Evolutionary conservation across 305 asterid species (phyloP).

Genomic region (Plantago rigida): DNA sequence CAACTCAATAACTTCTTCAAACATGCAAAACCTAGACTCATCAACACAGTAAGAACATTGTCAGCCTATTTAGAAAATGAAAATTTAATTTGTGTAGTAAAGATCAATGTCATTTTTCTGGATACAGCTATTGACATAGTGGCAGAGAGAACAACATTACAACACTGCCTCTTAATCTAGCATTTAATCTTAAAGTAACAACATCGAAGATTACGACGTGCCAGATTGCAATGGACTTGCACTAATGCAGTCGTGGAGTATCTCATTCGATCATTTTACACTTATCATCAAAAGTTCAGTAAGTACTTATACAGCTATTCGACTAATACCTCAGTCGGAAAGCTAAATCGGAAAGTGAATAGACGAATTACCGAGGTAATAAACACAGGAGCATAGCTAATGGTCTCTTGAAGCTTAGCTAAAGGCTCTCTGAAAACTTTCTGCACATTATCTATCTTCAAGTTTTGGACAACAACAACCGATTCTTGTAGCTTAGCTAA

Average conservation of each 20-base stretch:
- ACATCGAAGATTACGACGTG: neutral
- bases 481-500: conserved; percentile 46
- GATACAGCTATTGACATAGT: neutral
- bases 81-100: too few species aligned
- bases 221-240: neutral
- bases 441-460: conserved; percentile 25
- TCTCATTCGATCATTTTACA: too few species aligned
- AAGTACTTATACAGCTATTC: too few species aligned
- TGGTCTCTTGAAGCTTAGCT: conserved; percentile 43
- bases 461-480: conserved; percentile 22
- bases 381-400: conserved; percentile 45
- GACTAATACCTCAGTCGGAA: neutral
- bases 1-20: neutral
- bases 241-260: neutral
- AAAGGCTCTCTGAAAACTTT: conserved; percentile 29
- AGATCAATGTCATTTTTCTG: too few species aligned
- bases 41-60: too few species aligned
- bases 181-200: neutral
- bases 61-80: too few species aligned
- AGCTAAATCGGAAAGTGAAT: neutral
- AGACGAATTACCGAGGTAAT: conserved; percentile 40
- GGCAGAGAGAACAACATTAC: neutral
- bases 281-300: too few species aligned
- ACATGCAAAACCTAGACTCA: too few species aligned
- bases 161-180: neutral